Conservation (phyloP, 2,329 filamentous ascomycete species). For the Teratosphaeria nubilosa region DNA sequence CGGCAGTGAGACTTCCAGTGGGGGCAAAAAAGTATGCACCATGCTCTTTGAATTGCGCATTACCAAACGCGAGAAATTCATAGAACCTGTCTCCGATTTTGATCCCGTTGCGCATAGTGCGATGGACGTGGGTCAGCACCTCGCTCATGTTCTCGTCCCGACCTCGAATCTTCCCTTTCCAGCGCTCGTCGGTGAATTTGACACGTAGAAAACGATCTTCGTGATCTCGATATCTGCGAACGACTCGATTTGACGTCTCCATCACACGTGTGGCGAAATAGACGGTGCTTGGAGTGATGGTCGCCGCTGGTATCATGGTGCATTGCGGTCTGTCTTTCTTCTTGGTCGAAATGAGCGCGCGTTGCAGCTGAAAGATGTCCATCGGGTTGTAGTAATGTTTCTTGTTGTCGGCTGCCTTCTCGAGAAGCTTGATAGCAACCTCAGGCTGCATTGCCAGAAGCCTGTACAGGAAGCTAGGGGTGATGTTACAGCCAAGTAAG, state of each 20-base stretch:
- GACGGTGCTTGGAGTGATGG: slow-evolving; percentile 75
- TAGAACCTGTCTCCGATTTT: slow-evolving; percentile 71
- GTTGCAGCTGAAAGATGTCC: slow-evolving; percentile 50
- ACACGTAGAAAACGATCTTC: slow-evolving; percentile 79
- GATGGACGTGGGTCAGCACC: slow-evolving; percentile 63
- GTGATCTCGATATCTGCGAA: slow-evolving; percentile 58
- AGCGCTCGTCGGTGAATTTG: slow-evolving; percentile 76
- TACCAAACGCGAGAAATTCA: slow-evolving; percentile 87
- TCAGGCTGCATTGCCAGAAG: slow-evolving; percentile 43
- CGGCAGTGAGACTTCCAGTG: slow-evolving; percentile 54
- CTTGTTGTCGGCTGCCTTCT: slow-evolving; percentile 60
- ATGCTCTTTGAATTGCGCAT: slow-evolving; percentile 86
- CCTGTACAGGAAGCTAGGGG: slow-evolving; percentile 53
- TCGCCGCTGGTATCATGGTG: slow-evolving; percentile 62
- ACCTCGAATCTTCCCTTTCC: slow-evolving; percentile 31
- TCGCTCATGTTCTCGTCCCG: slow-evolving; percentile 27
- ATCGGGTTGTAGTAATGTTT: slow-evolving; percentile 58
- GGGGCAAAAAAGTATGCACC: slow-evolving; percentile 88
- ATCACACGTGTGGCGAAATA: slow-evolving; percentile 67
- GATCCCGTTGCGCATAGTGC: slow-evolving; percentile 68
- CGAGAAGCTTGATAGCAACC: slow-evolving; percentile 55
- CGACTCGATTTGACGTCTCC: slow-evolving; percentile 79
- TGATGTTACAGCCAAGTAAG: slow-evolving; percentile 67
- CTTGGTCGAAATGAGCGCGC: slow-evolving; percentile 26
- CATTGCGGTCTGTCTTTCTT: slow-evolving; percentile 47